Evolutionary conservation across 306 rosid species (phyloP), one percentile per base, ranked within the genome.

Genomic region (Cicer yamashitae): DNA sequence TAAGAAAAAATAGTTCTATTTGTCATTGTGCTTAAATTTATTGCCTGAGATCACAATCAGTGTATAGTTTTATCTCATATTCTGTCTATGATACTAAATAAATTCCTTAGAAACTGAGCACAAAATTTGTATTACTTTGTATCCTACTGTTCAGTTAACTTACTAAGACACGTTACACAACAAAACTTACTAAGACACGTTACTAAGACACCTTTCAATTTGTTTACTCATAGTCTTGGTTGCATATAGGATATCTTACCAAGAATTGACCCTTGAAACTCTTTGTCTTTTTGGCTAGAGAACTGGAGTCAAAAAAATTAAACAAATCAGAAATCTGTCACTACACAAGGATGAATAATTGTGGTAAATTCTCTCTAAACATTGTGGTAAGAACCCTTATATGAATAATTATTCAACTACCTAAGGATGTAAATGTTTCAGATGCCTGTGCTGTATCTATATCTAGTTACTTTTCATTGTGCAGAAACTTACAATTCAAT

Each of bases 221-320:
- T n/a, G n/a, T n/a, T n/a, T n/a, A n/a, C n/a, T n/a, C n/a, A n/a
- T n/a, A n/a, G n/a, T n/a, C n/a, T n/a, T 59, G 82, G 70, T 76
- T 73, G 68, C 78, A 50, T 39, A 70, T 74, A 79, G 77, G 75
- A 77, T 71, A 75, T 64, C 75, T 74, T 59, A 83, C 76, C 72
- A 78, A 67, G 75, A 70, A 43, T 77, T 76, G 67, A 67, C 69
- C 45, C 80, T 79, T 25, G 34, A 77, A 82, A 67, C 57, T 77
- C n/a, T n/a, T 79, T 78, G 66, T 53, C 86, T 88, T 81, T 84
- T 81, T 54, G 77, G 81, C 81, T 66, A 81, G 56, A 61, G 14
- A 71, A 73, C 20, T 41, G 46, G 13, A 70, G 17, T 41, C 14
- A 69, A 54, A 67, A 69, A 88, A 59, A 25, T 47, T 12, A 74